Base-by-base conservation (phyloP, 495 filamentous ascomycete genomes). In the Penicillium waksmanii region DNA sequence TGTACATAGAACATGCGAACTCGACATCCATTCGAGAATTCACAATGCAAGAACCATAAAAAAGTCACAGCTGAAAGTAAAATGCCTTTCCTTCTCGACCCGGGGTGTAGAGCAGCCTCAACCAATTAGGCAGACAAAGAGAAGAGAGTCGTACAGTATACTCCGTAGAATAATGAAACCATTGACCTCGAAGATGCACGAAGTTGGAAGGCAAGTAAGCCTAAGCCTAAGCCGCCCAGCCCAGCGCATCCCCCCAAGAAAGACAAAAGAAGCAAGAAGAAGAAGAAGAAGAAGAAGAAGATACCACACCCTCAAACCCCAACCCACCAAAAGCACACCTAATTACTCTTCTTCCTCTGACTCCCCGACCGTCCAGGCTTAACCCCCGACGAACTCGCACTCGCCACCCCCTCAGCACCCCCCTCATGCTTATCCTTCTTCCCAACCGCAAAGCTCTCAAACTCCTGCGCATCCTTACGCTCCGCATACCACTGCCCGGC, bases 401-500 rank as follows among this genome's bases (percentile, higher is more conserved):
- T 63, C 3, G 60, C 53, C 33, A 62, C 52, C 12, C 3, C 19
- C 9, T 23, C 31, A 34, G 21, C 46, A 17, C 25, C 50, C 19
- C 9, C 34, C 19, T 50, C 57, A 36, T 42, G 15, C 18, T 54
- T 50, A 9, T 67, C 75, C 75, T 84, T 80, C 69, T 79, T 75
- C 44, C 83, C 58, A 36, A 36, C 78, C n/a, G 61, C 66, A 56
- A 89, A 79, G 62, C 77, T 77, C 71, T 84, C 87, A 61, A 79
- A 80, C 76, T 98, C 94, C 75, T 93, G 87, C 68, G 79, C 79
- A 73, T 97, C 92, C 84, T 95, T 96, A 61, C 87, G 78, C 83
- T 97, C 92, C 25, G 96, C 95, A 79, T 98, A 98, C 95, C 95
- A 98, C 82, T 98, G 94, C 12, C 96, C 95, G 8, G 92, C 93